These are phyloP conservation scores for Diplodia sapinea DNA, from an alignment of 2,329 filamentous ascomycete species.

Conservation along the genomic window DNA sequence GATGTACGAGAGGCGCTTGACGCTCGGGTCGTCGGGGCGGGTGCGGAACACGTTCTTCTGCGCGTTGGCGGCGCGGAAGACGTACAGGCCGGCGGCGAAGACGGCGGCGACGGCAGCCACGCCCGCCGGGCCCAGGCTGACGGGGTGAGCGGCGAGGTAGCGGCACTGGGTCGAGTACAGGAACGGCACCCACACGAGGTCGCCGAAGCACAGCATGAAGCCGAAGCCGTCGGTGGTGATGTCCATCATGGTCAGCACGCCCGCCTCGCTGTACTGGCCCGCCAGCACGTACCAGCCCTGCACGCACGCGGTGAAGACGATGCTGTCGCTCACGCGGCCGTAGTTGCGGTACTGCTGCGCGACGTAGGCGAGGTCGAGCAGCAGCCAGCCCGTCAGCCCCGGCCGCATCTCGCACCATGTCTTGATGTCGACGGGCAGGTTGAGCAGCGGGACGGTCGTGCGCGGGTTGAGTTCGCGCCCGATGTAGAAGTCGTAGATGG, in stretches of 20 bases:
- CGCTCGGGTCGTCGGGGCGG: slow-evolving; percentile 77
- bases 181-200: slow-evolving; percentile 91
- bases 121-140: slow-evolving; percentile 74
- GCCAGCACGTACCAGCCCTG: slow-evolving; percentile 86
- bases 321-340: slow-evolving; percentile 83
- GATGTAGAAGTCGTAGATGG: slow-evolving; percentile 95
- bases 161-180: slow-evolving; percentile 82
- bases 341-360: slow-evolving; percentile 87
- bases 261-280: slow-evolving; percentile 82
- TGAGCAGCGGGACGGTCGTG: slow-evolving; percentile 75
- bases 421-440: slow-evolving; percentile 83
- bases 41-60: slow-evolving; percentile 95
- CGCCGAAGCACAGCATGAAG: slow-evolving; percentile 92
- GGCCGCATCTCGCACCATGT: slow-evolving; percentile 89
- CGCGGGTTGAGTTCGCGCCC: slow-evolving; percentile 96
- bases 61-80: slow-evolving; percentile 90
- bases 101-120: slow-evolving; percentile 69
- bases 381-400: slow-evolving; percentile 85
- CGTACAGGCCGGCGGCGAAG: slow-evolving; percentile 77
- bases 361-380: slow-evolving; percentile 82
- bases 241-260: slow-evolving; percentile 91
- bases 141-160: slow-evolving; percentile 82
- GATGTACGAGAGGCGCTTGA: slow-evolving; percentile 83
- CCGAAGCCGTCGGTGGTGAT: slow-evolving; percentile 93
- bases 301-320: slow-evolving; percentile 77